Evolutionary conservation across 1,284 basidiomycete genomes (phyloP).

Genomic region (Ustilago bromivora): DNA sequence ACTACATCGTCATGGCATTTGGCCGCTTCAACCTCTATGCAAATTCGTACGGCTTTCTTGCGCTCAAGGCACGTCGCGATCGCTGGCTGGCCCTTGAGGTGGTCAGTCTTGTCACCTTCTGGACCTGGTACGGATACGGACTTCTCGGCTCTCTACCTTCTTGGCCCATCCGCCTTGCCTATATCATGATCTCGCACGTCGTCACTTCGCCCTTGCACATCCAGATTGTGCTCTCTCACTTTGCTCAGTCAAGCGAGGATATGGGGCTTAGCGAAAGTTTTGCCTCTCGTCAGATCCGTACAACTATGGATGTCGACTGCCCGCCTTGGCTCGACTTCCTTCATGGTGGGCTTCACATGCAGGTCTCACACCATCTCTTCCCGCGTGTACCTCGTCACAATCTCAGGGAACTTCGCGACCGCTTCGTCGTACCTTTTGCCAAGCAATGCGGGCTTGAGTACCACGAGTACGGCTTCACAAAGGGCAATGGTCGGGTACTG

Average conservation of each 20-base stretch:
- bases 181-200: constrained; percentile 82
- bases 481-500: constrained; percentile 83
- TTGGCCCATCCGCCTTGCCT: constrained; percentile 77
- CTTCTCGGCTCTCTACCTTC: constrained; percentile 77
- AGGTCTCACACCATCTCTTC: constrained; percentile 97
- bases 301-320: constrained; percentile 94
- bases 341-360: constrained; percentile 92
- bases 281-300: constrained; percentile 90
- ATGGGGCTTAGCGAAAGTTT: constrained; percentile 92
- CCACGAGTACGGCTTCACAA: constrained; percentile 87
- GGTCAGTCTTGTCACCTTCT: constrained; percentile 78
- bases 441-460: constrained; percentile 74
- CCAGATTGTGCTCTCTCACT: constrained; percentile 97
- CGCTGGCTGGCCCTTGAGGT: constrained; percentile 74
- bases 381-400: constrained; percentile 95
- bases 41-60: constrained; percentile 84
- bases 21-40: constrained; percentile 96
- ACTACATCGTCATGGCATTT: constrained; percentile 90
- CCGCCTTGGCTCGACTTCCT: constrained; percentile 84
- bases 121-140: constrained; percentile 79
- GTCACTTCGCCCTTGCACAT: constrained; percentile 79
- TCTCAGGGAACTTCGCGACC: constrained; percentile 80
- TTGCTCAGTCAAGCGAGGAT: constrained; percentile 92
- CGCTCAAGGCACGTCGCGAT: constrained; percentile 72
- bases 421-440: constrained; percentile 85